Evolutionary conservation across 768 basidiomycete genomes (phyloP).

Genomic region (Lentinula sp.): DNA sequence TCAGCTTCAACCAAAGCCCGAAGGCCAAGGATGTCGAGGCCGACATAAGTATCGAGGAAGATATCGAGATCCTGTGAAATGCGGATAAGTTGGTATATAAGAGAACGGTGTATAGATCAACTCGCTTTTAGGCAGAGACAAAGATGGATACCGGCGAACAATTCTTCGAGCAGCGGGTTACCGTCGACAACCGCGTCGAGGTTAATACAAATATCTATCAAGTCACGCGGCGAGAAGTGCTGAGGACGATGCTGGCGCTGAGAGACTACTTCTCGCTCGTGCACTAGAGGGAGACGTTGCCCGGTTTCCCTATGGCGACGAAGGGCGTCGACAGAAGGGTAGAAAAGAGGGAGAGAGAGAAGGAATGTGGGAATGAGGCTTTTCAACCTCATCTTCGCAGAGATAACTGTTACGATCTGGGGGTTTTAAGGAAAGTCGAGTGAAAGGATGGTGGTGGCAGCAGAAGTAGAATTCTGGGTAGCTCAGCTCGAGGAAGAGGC

Average conservation of each 20-base stretch:
- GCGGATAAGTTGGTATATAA: not conserved
- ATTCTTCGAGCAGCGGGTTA: not conserved
- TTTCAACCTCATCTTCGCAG: not conserved
- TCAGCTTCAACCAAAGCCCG: not conserved
- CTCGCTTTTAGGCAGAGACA: conserved; percentile 5
- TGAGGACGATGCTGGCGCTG: conserved; percentile 3
- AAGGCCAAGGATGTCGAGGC: not conserved
- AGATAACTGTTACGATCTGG: not conserved
- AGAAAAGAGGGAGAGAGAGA: conserved; percentile 1
- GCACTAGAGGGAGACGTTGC: not conserved
- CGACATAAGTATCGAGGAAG: not conserved
- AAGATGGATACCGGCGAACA: not conserved
- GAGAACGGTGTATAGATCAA: not conserved
- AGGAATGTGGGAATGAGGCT: conserved; percentile 4
- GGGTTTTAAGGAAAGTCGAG: not conserved
- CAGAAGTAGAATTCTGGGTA: not conserved
- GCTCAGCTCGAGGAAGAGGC: not conserved
- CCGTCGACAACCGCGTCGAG: not conserved
- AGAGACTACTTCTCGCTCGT: not conserved
- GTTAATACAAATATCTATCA: conserved; percentile 3
- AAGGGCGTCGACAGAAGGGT: not conserved
- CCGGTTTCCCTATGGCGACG: not conserved
- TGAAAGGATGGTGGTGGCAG: not conserved
- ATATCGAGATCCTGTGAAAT: conserved; percentile 1
- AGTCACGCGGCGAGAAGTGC: not conserved